Conservation (phyloP, 2,329 filamentous ascomycete genomes). For the Penicillium sp. region DNA sequence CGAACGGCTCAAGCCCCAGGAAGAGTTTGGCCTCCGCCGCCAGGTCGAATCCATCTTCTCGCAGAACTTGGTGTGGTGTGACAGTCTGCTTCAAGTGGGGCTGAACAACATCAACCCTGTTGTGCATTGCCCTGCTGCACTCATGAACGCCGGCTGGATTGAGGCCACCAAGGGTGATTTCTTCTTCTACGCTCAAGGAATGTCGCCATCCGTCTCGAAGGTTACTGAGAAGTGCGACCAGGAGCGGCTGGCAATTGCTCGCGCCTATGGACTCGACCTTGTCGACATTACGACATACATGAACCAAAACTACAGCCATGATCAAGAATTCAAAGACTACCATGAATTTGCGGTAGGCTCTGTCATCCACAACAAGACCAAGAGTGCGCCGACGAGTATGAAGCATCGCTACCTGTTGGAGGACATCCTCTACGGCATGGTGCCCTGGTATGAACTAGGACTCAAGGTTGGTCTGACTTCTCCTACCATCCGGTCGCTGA, state of each 20-base stretch:
- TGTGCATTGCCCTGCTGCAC: constrained; percentile 13
- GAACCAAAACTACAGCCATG: constrained; percentile 17
- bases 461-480: constrained; percentile 12
- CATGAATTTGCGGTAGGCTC: constrained; percentile 15
- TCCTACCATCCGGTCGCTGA: constrained; percentile 13
- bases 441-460: constrained; percentile 17
- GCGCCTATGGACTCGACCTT: constrained; percentile 15
- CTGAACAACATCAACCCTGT: constrained; percentile 20
- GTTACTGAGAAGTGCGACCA: constrained; percentile 14
- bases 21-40: constrained; percentile 7
- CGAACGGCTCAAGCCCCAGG: constrained; percentile 7
- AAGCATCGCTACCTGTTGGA: constrained; percentile 15
- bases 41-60: constrained; percentile 14
- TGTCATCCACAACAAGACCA: constrained; percentile 18
- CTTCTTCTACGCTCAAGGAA: constrained; percentile 17
- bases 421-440: constrained; percentile 13
- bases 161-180: constrained; percentile 18
- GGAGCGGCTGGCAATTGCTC: constrained; percentile 15
- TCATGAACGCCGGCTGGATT: constrained; percentile 20
- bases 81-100: constrained; percentile 14
- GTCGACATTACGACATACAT: constrained; percentile 15
- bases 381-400: constrained; percentile 12
- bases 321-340: constrained; percentile 11
- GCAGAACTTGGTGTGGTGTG: constrained; percentile 13
- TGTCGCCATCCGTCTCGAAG: constrained; percentile 14